Conservation (phyloP, 371 early-diverging fungal species). For the Apophysomyces ossiformis region DNA sequence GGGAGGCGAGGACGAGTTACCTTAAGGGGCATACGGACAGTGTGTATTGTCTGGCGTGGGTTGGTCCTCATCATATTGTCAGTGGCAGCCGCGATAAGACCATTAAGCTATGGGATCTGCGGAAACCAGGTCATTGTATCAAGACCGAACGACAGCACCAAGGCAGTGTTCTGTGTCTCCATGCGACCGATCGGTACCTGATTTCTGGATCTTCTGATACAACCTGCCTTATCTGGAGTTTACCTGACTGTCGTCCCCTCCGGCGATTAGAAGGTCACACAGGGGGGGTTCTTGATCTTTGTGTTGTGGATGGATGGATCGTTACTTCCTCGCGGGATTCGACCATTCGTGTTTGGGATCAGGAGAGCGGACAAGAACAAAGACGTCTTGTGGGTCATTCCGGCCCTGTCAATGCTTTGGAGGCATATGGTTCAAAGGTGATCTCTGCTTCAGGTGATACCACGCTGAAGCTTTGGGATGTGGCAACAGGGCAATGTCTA, state of each 20-base stretch:
- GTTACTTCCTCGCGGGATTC: slow-evolving; percentile 86
- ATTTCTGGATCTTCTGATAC: slow-evolving; percentile 93
- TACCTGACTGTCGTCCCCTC: slow-evolving; percentile 45
- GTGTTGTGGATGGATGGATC: slow-evolving; percentile 68
- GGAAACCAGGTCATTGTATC: slow-evolving; percentile 1
- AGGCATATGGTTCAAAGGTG: slow-evolving; percentile 62
- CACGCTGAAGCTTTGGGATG: slow-evolving; percentile 86
- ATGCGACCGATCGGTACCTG: slow-evolving; percentile 78
- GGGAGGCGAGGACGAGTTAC: slow-evolving; percentile 40
- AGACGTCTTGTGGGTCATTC: slow-evolving; percentile 79
- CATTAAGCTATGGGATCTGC: slow-evolving; percentile 83
- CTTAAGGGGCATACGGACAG: slow-evolving; percentile 88
- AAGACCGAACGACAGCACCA: slow-evolving; percentile 61
- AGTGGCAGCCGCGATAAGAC: slow-evolving; percentile 94
- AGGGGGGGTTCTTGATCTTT: slow-evolving; percentile 81
- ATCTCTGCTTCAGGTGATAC: slow-evolving; percentile 92
- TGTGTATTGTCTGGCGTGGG: slow-evolving; percentile 92
- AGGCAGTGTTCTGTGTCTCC: slow-evolving; percentile 89
- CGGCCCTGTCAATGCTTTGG: slow-evolving; percentile 90
- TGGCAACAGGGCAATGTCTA: slow-evolving; percentile 66
- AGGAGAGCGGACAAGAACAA: slow-evolving; percentile 53
- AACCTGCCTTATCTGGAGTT: slow-evolving; percentile 89
- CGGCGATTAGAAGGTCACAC: slow-evolving; percentile 71
- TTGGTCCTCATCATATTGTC: slow-evolving; percentile 66
- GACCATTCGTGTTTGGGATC: slow-evolving; percentile 53